Evolutionary conservation across 2,329 filamentous ascomycete species (phyloP), one percentile per base, ranked within the genome.

Genomic region (Neonectria sp.): DNA sequence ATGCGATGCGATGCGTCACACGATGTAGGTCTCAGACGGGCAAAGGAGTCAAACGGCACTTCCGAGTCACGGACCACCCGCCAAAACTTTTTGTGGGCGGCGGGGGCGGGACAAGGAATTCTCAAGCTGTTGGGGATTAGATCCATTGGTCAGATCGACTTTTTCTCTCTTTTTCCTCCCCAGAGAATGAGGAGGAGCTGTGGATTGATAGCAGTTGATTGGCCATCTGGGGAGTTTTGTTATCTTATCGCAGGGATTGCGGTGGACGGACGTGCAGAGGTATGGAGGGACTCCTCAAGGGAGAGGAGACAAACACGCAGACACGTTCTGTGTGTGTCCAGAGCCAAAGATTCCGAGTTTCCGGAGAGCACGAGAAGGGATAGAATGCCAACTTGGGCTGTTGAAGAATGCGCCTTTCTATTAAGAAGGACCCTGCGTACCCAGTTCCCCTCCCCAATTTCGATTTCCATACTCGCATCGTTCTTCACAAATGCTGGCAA

Each of bases 41-140:
- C 43, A 49, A 8, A 52, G 51, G 46, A 25, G 12, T 21, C 25
- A 43, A 25, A 6, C 37, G 25, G 15, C 40, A 56, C 29, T 37
- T 57, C 46, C 21, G 8, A 55, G 24, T 45, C 56, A 65, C 55
- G 49, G 62, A 55, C 62, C 62, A 64, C 35, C 37, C 48, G 24
- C 60, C 60, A 64, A 63, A 48, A 48, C 3, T 17, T 53, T 55
- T 49, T 55, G 61, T 64, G 61, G 61, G 48, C 55, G 35, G 29
- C 37, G 55, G 48, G 60, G 60, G 55, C 31, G 33, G 15, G 48
- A 21, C n/a, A 24, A 55, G 55, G 55, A 48, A 55, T 55, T 55
- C 48, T 55, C 40, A 64, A 49, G 55, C 55, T 60, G 49, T 64
- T 64, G 49, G 24, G 37, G 56, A 60, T 46, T 60, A 25, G 51